Evolutionary conservation across 192 early-diverging fungal species (phyloP).

Genomic region (Cladochytrium replicatum): DNA sequence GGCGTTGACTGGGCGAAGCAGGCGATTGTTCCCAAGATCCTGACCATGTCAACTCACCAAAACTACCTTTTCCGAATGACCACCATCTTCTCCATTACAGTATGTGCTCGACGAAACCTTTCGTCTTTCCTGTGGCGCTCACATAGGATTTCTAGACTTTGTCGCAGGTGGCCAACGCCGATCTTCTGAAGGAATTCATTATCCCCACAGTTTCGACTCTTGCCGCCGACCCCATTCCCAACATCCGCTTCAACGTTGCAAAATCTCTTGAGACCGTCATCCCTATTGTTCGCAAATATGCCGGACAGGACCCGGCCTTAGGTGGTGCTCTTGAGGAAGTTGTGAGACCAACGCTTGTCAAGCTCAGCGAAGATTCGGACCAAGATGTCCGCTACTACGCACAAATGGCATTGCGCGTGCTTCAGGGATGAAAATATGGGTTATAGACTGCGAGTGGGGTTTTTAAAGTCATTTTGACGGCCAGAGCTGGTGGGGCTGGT

Average conservation of each 20-base stretch:
- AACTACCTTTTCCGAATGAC: slow-evolving; percentile 99
- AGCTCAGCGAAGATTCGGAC: slow-evolving; percentile 81
- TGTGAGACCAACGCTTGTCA: slow-evolving; percentile 73
- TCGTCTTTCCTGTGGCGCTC: slow-evolving; percentile 1
- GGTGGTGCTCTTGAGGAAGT: slow-evolving; percentile 49
- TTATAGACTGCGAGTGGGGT: not conserved
- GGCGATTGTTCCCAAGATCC: slow-evolving; percentile 88
- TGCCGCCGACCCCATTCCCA: slow-evolving; percentile 90
- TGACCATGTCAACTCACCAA: slow-evolving; percentile 76
- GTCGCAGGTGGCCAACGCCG: slow-evolving; percentile 71
- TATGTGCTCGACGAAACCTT: slow-evolving; percentile 24
- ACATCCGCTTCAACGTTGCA: slow-evolving; percentile 98
- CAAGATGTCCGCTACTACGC: slow-evolving; percentile 93
- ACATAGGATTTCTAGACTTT: slow-evolving; percentile 54
- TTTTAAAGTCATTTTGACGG: slow-evolving; percentile 5
- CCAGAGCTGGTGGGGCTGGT: not conserved
- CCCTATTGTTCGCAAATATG: slow-evolving; percentile 58
- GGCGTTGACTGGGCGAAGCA: slow-evolving; percentile 95
- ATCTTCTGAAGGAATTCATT: slow-evolving; percentile 81
- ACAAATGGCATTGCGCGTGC: slow-evolving; percentile 51
- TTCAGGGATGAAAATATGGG: not conserved
- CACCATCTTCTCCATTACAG: slow-evolving; percentile 89
- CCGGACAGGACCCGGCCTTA: slow-evolving; percentile 51
- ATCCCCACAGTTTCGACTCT: slow-evolving; percentile 78
- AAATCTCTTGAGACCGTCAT: slow-evolving; percentile 84